phyloP scores from a whole-genome alignment of 2,329 filamentous ascomycete genomes.

The Apiospora arundinis region DNA sequence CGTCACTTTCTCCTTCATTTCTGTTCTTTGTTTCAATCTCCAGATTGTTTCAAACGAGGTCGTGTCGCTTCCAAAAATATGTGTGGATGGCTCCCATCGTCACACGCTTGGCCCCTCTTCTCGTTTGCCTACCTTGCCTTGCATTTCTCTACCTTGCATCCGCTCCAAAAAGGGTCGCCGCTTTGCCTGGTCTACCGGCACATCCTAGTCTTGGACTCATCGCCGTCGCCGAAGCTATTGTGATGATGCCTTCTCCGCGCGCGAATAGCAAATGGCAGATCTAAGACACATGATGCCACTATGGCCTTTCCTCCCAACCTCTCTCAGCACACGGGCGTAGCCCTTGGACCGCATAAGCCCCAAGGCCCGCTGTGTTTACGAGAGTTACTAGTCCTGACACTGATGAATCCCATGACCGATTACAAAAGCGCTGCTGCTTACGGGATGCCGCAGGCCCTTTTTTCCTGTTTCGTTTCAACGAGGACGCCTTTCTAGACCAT shows the following conservation, averaged over 20 bases:
- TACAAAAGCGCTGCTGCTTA: background rate
- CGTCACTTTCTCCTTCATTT: background rate
- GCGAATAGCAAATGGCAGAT: slow-evolving; percentile 20
- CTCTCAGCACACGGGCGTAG: background rate
- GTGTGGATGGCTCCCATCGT: background rate
- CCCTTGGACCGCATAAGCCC: slow-evolving; percentile 20
- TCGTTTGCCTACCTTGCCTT: slow-evolving; percentile 7
- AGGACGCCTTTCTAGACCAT: background rate
- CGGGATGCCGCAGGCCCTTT: background rate
- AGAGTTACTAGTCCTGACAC: slow-evolving; percentile 30
- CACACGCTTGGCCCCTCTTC: slow-evolving; percentile 9
- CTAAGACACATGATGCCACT: slow-evolving; percentile 26
- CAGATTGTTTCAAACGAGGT: background rate
- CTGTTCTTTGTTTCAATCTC: background rate
- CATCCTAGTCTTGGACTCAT: background rate
- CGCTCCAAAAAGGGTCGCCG: slow-evolving; percentile 3
- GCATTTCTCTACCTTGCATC: background rate
- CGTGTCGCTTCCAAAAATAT: background rate
- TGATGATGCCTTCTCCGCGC: slow-evolving; percentile 4
- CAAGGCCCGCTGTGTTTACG: background rate
- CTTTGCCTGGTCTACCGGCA: slow-evolving; percentile 5
- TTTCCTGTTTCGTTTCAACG: background rate
- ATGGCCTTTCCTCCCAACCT: slow-evolving; percentile 9
- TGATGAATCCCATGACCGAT: slow-evolving; percentile 24
- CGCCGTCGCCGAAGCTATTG: slow-evolving; percentile 22